Percentiles rank a stretch among this genome's conserved stretches.
These are phyloP conservation scores for Lasiosphaeria ovina DNA, from an alignment of 495 filamentous ascomycete genomes.

Conservation along the genomic window DNA sequence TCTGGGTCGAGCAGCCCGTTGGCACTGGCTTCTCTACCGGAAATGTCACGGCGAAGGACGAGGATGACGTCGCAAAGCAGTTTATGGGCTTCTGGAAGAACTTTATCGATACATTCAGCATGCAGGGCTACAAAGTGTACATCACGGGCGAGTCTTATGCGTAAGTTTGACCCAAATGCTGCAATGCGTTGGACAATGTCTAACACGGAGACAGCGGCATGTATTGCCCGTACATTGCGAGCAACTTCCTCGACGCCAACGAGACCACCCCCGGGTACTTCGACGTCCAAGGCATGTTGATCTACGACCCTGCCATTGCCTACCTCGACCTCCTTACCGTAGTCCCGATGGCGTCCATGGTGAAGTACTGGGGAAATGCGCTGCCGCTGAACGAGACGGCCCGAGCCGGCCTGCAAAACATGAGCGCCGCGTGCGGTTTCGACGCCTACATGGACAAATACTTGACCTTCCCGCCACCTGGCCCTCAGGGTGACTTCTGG, in stretches of 20 bases:
- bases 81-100: constrained; percentile 72
- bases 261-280: constrained; percentile 58
- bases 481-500: constrained; percentile 51
- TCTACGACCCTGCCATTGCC: constrained; percentile 69
- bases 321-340: constrained; percentile 51
- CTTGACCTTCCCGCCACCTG: constrained; percentile 66
- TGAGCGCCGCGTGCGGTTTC: constrained; percentile 65
- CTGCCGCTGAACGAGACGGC: constrained; percentile 70
- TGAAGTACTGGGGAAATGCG: constrained; percentile 62
- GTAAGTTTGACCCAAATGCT: constrained; percentile 1
- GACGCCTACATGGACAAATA: constrained; percentile 61
- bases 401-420: constrained; percentile 54
- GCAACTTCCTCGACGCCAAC: constrained; percentile 70
- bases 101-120: constrained; percentile 65
- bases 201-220: constrained; percentile 64
- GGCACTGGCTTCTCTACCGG: constrained; percentile 73
- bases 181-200: constrained; percentile 39
- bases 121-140: constrained; percentile 65
- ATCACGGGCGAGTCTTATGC: constrained; percentile 1
- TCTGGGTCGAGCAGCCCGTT: constrained; percentile 74
- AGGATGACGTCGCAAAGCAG: constrained; percentile 63
- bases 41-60: constrained; percentile 57
- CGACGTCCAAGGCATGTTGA: constrained; percentile 63
- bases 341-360: constrained; percentile 61
- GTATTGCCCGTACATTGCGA: constrained; percentile 78